These are phyloP conservation scores for Anaeramoeba flamelloides DNA, from an alignment of 78 protist species.

Conservation along the genomic window DNA sequence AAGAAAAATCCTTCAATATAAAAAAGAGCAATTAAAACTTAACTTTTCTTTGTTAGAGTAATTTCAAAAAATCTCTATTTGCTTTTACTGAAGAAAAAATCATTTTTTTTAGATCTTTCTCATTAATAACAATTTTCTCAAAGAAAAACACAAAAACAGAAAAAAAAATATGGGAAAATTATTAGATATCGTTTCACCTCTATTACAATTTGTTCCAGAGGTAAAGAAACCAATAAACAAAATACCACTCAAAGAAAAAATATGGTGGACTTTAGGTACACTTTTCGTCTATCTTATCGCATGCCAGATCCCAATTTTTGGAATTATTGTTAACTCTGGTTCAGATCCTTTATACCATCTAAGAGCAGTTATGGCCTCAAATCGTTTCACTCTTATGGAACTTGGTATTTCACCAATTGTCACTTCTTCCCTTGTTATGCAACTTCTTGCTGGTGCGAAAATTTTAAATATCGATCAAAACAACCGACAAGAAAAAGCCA, in stretches of 20 bases:
- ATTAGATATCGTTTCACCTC: conserved; percentile 71
- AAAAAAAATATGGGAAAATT: conserved; percentile 20
- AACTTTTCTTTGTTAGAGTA: too few relatives aligned
- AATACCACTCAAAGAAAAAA: conserved; percentile 67
- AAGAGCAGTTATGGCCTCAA: conserved; percentile 95
- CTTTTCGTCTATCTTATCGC: conserved; percentile 90
- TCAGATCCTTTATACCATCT: conserved; percentile 97
- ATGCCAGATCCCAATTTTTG: conserved; percentile 93
- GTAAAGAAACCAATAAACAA: conserved; percentile 69
- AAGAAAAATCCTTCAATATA: too few relatives aligned
- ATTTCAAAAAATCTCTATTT: too few relatives aligned
- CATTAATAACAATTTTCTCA: too few relatives aligned
- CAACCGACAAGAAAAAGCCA: conserved; percentile 59
- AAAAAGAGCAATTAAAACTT: too few relatives aligned
- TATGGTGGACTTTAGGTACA: conserved; percentile 83
- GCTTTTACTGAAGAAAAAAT: too few relatives aligned
- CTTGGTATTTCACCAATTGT: conserved; percentile 96
- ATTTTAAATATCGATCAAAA: conserved; percentile 84
- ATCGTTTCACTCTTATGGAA: conserved; percentile 99
- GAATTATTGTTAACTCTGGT: conserved; percentile 27
- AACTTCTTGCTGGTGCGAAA: conserved; percentile 83
- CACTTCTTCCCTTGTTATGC: conserved; percentile 70
- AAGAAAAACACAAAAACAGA: too few relatives aligned
- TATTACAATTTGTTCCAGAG: conserved; percentile 90
- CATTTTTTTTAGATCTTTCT: too few relatives aligned